Evolutionary conservation across 1,284 basidiomycete genomes (phyloP), one percentile per base, ranked within the genome.

Genomic region (Tilletia walkeri): DNA sequence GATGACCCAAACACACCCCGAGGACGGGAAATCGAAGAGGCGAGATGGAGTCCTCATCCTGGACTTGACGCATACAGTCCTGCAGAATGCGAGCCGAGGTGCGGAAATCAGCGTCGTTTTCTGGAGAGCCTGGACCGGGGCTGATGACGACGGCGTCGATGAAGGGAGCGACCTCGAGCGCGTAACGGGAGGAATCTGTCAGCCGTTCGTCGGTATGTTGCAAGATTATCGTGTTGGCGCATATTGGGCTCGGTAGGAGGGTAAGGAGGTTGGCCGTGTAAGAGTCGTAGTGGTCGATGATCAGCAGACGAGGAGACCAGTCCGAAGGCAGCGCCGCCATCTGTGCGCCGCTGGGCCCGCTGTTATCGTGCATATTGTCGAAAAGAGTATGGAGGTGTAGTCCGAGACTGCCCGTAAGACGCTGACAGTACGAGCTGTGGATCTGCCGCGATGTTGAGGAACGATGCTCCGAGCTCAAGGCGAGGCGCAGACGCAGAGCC

Each of bases 1-100:
- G 95, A 69, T 95, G 88, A 0, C 95, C 95, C 12, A 98, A 87
- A 80, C 95, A 98, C 3, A 98, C 90, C 2, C 93, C 93, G 72
- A 95, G 91, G 54, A 93, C 87, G 0, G 93, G 93, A 1, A 91
- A 70, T 45, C 86, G 77, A 56, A 69, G 14, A 75, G 69, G 4
- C 70, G 67, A 10, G 48, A 30, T 54, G 20, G 59, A 14, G 59
- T 45, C 39, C 24, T 49, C 5, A 67, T 54, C 39, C 2, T 56
- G 18, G 10, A 56, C 38, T 20, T 48, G 4, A 14, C 39, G 65
- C 65, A 66, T 45, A 30, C 65, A 63, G 9, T 75, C 56, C 34
- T 73, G 76, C 38, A 83, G 73, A 36, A 82, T 67, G 2, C 72
- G 68, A 39, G 72, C 75, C 18, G 80, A 74, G 12, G 78, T 71